A percentile compares a stretch with the other conserved stretches of the same genome.
These are phyloP conservation scores for Paracamarosporium sp. DNA, from an alignment of 2,329 filamentous ascomycete species.

Conservation along the genomic window DNA sequence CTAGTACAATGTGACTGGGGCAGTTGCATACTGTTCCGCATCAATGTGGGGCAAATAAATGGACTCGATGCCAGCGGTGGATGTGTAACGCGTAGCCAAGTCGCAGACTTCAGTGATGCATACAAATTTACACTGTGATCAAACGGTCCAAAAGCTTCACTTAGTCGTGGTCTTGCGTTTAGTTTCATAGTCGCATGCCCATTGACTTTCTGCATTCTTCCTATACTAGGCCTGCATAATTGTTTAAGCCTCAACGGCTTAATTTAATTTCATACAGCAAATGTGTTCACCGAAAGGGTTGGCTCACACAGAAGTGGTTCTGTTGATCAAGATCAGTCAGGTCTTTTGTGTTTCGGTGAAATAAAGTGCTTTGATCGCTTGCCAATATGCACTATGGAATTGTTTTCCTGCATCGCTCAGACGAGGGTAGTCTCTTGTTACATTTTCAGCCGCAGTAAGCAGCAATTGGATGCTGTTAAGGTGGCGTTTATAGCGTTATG, in stretches of 20 bases:
- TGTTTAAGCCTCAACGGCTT: too few relatives aligned
- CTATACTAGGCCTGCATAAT: too few relatives aligned
- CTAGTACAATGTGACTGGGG: neutral
- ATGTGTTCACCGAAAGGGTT: too few relatives aligned
- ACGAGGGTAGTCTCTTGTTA: too few relatives aligned
- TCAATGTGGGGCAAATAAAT: neutral
- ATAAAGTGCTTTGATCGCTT: neutral
- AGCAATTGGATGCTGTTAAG: neutral
- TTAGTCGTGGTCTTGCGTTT: too few relatives aligned
- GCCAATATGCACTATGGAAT: neutral
- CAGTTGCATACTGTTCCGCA: too few relatives aligned
- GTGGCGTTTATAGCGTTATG: neutral
- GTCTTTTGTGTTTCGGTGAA: neutral
- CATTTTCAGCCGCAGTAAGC: neutral
- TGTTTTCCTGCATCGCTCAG: neutral
- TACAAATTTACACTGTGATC: neutral
- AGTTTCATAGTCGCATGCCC: too few relatives aligned
- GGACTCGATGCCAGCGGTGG: neutral
- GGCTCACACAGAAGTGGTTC: neutral
- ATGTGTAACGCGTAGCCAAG: neutral
- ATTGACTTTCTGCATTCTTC: too few relatives aligned
- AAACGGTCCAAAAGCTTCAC: too few relatives aligned
- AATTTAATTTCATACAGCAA: too few relatives aligned
- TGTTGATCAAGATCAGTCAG: neutral
- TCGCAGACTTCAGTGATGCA: neutral